Evolutionary conservation across 768 basidiomycete genomes (phyloP).

Genomic region (Leccinum uliginosum): DNA sequence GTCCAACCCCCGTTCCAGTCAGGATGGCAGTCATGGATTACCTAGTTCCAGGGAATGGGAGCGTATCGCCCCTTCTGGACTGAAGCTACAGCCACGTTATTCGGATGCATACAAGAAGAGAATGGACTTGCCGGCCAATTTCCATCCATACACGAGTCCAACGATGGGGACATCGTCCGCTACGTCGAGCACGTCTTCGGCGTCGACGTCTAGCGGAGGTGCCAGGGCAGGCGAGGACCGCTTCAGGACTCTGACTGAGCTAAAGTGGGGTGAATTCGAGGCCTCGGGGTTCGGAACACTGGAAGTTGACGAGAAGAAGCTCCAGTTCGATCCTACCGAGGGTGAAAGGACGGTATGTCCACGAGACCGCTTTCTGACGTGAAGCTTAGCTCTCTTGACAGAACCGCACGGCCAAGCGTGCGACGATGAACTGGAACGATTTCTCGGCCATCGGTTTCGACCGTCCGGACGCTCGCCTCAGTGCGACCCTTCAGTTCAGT

Average conservation of each 20-base stretch:
- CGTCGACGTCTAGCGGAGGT: conserved; percentile 33
- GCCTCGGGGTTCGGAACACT: conserved; percentile 67
- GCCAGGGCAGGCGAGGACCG: conserved; percentile 55
- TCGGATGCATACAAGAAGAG: conserved; percentile 73
- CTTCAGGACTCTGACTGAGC: conserved; percentile 77
- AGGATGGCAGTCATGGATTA: conserved; percentile 33
- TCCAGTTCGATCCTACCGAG: conserved; percentile 93
- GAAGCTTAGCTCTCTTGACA: conserved; percentile 27
- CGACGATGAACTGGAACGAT: conserved; percentile 87
- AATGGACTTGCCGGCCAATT: conserved; percentile 60
- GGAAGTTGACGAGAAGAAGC: conserved; percentile 55
- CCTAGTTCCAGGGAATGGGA: conserved; percentile 72
- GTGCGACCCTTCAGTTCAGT: conserved; percentile 78
- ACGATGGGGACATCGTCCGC: conserved; percentile 33
- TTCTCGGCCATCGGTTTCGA: conserved; percentile 83
- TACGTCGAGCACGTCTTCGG: conserved; percentile 40
- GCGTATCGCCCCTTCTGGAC: conserved; percentile 57
- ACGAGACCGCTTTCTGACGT: neutral
- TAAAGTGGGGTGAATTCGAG: conserved; percentile 93
- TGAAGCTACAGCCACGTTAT: conserved; percentile 63
- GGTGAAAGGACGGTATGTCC: conserved; percentile 60
- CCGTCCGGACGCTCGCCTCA: conserved; percentile 70
- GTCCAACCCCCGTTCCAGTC: conserved; percentile 27
- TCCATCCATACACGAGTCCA: conserved; percentile 46
- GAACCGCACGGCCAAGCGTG: conserved; percentile 68